Evolutionary conservation across 2,329 filamentous ascomycete genomes (phyloP).

Genomic region (Fusarium hainanense): DNA sequence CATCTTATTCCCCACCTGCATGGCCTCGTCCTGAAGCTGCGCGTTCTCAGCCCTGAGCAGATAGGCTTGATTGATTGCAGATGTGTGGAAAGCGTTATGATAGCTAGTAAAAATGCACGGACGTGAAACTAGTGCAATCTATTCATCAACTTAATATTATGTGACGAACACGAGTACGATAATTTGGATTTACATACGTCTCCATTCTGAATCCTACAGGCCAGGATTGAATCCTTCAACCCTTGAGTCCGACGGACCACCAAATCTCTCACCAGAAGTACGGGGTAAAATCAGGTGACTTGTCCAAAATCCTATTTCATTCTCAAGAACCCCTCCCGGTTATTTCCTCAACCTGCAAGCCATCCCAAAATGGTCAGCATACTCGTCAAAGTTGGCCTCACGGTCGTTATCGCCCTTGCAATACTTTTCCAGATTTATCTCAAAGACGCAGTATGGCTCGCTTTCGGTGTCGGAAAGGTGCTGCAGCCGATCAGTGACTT

Average conservation of each 20-base stretch:
- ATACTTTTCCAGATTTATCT: constrained; percentile 41
- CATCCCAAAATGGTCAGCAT: constrained; percentile 26
- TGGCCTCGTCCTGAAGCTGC: no score
- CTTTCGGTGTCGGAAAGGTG: constrained; percentile 33
- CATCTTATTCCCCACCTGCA: no score
- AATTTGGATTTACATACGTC: neutral
- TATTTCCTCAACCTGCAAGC: neutral
- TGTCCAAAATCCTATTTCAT: neutral
- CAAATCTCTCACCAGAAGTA: neutral
- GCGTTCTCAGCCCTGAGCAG: neutral
- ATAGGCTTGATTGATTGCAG: neutral
- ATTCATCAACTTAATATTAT: neutral
- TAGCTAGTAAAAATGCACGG: neutral
- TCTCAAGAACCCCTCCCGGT: neutral
- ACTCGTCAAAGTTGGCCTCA: constrained; percentile 29
- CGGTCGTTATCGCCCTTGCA: constrained; percentile 14
- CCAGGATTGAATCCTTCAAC: neutral
- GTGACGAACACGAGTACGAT: neutral
- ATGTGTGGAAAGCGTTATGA: neutral
- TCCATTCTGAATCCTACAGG: neutral
- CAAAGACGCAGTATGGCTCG: constrained; percentile 40
- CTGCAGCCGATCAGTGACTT: constrained; percentile 40
- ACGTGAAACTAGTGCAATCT: neutral
- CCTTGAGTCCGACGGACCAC: neutral
- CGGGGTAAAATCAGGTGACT: neutral